Base-by-base conservation (phyloP, 495 filamentous ascomycete species). In the Staphylotrichum tortipilum region DNA sequence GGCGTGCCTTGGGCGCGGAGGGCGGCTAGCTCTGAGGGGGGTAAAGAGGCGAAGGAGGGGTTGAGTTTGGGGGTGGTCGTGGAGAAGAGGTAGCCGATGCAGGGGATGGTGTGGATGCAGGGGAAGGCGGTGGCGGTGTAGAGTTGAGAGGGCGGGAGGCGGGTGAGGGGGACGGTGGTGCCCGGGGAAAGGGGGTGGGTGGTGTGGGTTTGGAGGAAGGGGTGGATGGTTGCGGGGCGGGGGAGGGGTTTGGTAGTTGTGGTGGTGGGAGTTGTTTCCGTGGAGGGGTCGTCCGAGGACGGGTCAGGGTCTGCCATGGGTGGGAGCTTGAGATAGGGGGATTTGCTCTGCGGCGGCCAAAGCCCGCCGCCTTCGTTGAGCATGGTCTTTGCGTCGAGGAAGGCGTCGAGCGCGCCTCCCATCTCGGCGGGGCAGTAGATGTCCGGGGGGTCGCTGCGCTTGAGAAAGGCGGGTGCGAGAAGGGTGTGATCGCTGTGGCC, bases 401-500 rank as follows among this genome's bases (percentile, higher is more conserved):
- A 70, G 29, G 36, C 41, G 39, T 66, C 50, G 3, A 70, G 44
- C 1, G 49, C 57, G 17, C 35, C 18, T 7, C 44, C 54, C 62
- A 70, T 68, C 47, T 60, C 57, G 14, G 47, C 55, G 0, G 64
- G 67, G 29, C 64, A 67, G 44, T 45, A 68, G 23, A 70, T 53
- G 33, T 68, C 64, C 1, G 66, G 65, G 18, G 61, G 63, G 44
- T 63, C 60, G 3, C 59, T 55, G 22, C 55, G 52, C 49, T 57
- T 66, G 31, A 60, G 49, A 23, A 66, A 70, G 5, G 58, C 58
- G 0, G 65, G 63, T 0, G 62, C 47, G 2, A 67, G 52, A 3
- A 66, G 56, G 0, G 60, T 62, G 57, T 70, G 67, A 52, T 70
- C 67, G 51, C 54, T 66, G 49, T 70, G 67, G 34, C 67, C 67